These are phyloP conservation scores for Meyerozyma carpophila DNA, from an alignment of 1,139 yeast genomes.

Conservation along the genomic window DNA sequence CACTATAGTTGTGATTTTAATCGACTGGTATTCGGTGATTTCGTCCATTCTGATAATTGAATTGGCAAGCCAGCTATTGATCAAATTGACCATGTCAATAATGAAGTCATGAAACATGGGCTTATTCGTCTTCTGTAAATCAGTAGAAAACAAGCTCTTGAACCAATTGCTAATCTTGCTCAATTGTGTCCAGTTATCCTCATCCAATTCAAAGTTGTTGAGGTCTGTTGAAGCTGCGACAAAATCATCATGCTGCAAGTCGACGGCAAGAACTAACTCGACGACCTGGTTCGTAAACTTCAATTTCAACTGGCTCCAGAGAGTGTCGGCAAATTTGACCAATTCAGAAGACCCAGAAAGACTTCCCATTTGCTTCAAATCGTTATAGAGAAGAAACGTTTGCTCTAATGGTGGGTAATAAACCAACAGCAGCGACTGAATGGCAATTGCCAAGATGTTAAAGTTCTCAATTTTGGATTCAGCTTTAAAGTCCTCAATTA, in stretches of 20 bases:
- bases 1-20: slow-evolving; percentile 24
- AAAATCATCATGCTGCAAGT: slow-evolving; percentile 12
- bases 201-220: slow-evolving; percentile 17
- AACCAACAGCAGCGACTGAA: slow-evolving; percentile 27
- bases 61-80: slow-evolving; percentile 25
- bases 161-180: slow-evolving; percentile 23
- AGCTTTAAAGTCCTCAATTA: slow-evolving; percentile 18
- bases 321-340: slow-evolving; percentile 12
- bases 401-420: slow-evolving; percentile 27
- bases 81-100: slow-evolving; percentile 23
- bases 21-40: slow-evolving; percentile 34
- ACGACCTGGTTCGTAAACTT: slow-evolving; percentile 18
- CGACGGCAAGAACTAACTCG: slow-evolving; percentile 12
- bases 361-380: slow-evolving; percentile 22
- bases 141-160: slow-evolving; percentile 16
- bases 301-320: slow-evolving; percentile 19
- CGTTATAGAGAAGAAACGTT: slow-evolving; percentile 34
- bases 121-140: slow-evolving; percentile 23
- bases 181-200: slow-evolving; percentile 16
- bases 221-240: slow-evolving; percentile 7
- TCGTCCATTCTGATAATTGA: slow-evolving; percentile 24
- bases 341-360: slow-evolving; percentile 13
- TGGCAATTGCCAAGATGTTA: slow-evolving; percentile 9
- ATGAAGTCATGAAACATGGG: slow-evolving; percentile 23
- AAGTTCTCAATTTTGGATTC: slow-evolving; percentile 6